Evolutionary conservation across 2,329 filamentous ascomycete genomes (phyloP).

Genomic region (Colletotrichum aenigma): DNA sequence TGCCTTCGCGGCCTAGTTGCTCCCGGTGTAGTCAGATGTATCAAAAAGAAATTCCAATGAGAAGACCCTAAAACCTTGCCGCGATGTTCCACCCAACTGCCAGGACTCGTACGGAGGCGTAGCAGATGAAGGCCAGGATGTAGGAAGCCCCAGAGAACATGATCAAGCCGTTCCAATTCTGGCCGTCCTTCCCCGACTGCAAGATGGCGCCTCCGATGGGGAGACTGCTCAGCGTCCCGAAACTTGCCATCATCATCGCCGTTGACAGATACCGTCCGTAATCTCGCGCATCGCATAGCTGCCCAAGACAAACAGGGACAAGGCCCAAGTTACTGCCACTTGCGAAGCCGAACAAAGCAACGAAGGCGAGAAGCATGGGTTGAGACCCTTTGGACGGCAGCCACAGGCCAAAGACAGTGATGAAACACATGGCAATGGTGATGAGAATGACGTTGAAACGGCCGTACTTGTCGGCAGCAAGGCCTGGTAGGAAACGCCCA

Average conservation of each 20-base stretch:
- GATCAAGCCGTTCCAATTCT: conserved; percentile 17
- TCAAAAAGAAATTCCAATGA: not conserved
- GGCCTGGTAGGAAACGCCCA: conserved; percentile 77
- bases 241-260: conserved; percentile 77
- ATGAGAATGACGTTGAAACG: conserved; percentile 82
- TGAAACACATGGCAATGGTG: conserved; percentile 63
- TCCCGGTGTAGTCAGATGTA: not conserved
- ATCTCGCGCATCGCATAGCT: conserved; percentile 76
- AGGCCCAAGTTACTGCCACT: conserved; percentile 80
- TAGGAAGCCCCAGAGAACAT: conserved; percentile 15
- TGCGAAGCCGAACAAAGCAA: conserved; percentile 77
- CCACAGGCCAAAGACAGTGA: conserved; percentile 70
- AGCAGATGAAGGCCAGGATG: conserved; percentile 16
- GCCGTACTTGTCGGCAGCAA: conserved; percentile 76
- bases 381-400: conserved; percentile 61
- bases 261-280: conserved; percentile 81
- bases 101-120: conserved; percentile 8
- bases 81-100: conserved; percentile 14
- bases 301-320: conserved; percentile 80
- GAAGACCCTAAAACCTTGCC: not conserved
- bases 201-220: conserved; percentile 45
- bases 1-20: not conserved
- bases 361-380: conserved; percentile 69
- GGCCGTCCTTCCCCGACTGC: not conserved
- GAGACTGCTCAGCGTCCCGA: conserved; percentile 62